Evolutionary conservation across 2,329 filamentous ascomycete species (phyloP).

Genomic region (Stylonectria norvegica): DNA sequence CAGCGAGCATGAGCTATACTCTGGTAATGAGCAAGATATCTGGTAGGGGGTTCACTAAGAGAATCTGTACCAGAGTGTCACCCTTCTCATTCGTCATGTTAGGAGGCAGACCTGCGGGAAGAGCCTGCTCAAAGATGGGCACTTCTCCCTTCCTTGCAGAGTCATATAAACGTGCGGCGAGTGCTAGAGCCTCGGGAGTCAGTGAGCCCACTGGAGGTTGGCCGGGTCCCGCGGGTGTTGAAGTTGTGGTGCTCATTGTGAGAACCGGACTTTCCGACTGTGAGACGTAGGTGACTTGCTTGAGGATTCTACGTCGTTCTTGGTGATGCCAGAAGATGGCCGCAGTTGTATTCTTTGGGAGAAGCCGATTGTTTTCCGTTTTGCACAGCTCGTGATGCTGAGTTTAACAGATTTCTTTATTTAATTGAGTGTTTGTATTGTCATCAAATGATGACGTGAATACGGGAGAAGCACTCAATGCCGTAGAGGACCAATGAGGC

Average conservation of each 20-base stretch:
- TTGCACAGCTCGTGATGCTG: background rate
- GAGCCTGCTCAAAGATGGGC: slow-evolving; percentile 57
- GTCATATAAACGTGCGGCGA: slow-evolving; percentile 65
- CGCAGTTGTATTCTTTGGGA: too few relatives aligned
- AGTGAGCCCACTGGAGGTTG: slow-evolving; percentile 39
- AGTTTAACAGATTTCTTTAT: too few relatives aligned
- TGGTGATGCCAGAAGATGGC: too few relatives aligned
- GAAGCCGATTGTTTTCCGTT: too few relatives aligned
- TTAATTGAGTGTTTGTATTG: too few relatives aligned
- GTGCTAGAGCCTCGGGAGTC: slow-evolving; percentile 62
- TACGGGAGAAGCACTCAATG: background rate
- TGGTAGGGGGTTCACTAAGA: background rate
- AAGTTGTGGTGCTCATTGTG: background rate
- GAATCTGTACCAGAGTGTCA: slow-evolving; percentile 57
- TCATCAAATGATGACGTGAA: slow-evolving; percentile 1
- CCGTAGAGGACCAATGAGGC: slow-evolving; percentile 3
- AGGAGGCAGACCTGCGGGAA: slow-evolving; percentile 61
- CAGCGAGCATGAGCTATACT: slow-evolving; percentile 64
- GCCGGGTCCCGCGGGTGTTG: background rate
- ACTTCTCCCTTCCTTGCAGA: slow-evolving; percentile 59
- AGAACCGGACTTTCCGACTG: too few relatives aligned
- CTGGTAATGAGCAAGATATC: background rate
- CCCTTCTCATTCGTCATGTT: slow-evolving; percentile 73
- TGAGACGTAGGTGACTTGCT: too few relatives aligned
- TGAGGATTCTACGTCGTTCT: too few relatives aligned